phyloP scores from a whole-genome alignment of 768 basidiomycete genomes.

The Trametes villosa region DNA sequence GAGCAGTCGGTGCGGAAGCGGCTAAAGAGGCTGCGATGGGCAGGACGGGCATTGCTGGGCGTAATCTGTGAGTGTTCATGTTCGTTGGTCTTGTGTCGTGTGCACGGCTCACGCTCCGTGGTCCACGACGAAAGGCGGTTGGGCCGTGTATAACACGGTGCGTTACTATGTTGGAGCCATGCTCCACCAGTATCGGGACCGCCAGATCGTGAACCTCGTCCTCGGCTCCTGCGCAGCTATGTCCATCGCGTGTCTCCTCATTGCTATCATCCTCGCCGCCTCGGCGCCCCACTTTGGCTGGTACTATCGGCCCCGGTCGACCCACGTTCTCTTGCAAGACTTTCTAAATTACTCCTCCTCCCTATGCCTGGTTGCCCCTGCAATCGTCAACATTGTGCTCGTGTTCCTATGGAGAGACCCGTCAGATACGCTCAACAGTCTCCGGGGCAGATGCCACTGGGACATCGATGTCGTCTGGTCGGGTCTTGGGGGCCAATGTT shows the following conservation, averaged over 20 bases:
- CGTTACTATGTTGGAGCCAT: conserved; percentile 69
- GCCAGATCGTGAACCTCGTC: conserved; percentile 49
- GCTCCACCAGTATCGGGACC: conserved; percentile 43
- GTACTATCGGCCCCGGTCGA: conserved; percentile 37
- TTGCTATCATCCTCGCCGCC: conserved; percentile 43
- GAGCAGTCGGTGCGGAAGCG: conserved; percentile 36
- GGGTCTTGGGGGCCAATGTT: conserved; percentile 36
- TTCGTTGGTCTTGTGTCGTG: conserved; percentile 3
- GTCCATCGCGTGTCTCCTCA: conserved; percentile 44
- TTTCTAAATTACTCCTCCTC: conserved; percentile 49
- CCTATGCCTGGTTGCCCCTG: conserved; percentile 52
- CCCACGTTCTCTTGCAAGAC: conserved; percentile 36
- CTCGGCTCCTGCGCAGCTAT: conserved; percentile 53
- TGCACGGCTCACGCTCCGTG: conserved; percentile 1
- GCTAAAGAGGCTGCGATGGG: conserved; percentile 40
- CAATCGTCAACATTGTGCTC: conserved; percentile 59
- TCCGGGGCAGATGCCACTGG: conserved; percentile 55
- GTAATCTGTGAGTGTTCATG: conserved; percentile 41
- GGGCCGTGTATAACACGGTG: conserved; percentile 63
- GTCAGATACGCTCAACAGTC: conserved; percentile 40
- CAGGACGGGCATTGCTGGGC: conserved; percentile 34
- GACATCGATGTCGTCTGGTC: conserved; percentile 75
- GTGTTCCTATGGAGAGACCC: conserved; percentile 56
- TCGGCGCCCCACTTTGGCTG: conserved; percentile 42
- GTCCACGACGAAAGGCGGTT: conserved; percentile 45